Conservation (phyloP, 1,139 yeast genomes). For the Pichia sp. region DNA sequence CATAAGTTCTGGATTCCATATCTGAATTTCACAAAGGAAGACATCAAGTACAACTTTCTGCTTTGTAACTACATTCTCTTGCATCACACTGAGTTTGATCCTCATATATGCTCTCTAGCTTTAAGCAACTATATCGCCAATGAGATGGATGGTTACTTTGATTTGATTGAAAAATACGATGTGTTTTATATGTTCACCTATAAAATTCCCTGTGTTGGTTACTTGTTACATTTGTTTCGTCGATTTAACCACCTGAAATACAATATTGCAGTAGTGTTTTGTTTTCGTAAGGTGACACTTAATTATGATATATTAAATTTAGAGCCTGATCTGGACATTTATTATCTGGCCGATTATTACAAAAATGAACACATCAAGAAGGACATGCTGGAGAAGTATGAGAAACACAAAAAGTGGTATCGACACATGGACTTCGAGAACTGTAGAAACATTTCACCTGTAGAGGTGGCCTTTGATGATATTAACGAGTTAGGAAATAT, state of each 20-base stretch:
- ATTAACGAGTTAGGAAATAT: neutral
- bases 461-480: neutral
- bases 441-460: neutral
- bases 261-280: neutral
- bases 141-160: neutral
- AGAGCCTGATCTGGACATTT: neutral
- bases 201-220: neutral
- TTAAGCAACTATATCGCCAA: neutral
- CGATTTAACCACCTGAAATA: neutral
- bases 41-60: neutral
- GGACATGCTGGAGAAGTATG: neutral
- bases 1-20: neutral
- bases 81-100: neutral
- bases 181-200: neutral
- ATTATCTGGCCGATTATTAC: neutral
- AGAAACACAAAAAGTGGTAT: neutral
- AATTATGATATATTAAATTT: neutral
- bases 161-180: neutral
- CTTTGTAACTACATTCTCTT: neutral
- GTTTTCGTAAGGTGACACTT: neutral
- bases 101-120: neutral
- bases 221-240: neutral
- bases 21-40: neutral
- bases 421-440: neutral
- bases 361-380: neutral